phyloP scores from a whole-genome alignment of 306 rosid species.

The Lithocarpus polystachyus region DNA sequence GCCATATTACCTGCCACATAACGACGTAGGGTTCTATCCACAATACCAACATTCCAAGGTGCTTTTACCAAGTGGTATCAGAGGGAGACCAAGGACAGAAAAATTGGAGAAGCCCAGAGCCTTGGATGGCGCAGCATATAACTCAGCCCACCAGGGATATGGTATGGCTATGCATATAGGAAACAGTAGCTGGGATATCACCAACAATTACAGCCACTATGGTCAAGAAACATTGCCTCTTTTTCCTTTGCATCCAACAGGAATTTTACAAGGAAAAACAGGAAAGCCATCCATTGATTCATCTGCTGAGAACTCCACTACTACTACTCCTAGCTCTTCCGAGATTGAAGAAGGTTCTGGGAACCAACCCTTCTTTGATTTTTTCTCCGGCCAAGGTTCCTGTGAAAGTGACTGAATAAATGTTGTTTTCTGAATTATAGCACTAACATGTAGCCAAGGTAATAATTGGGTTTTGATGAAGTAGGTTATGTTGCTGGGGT shows the following conservation, averaged over 20 bases:
- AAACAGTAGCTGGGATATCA: not conserved
- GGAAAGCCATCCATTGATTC: conserved; percentile 20
- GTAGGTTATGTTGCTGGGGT: not conserved
- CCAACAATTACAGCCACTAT: conserved; percentile 1
- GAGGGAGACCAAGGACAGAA: conserved; percentile 28
- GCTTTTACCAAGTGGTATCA: conserved; percentile 31
- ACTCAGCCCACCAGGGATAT: conserved; percentile 23
- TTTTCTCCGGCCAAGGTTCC: conserved; percentile 15
- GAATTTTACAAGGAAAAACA: conserved; percentile 42
- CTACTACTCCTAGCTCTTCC: conserved; percentile 19
- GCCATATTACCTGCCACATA: conserved; percentile 50
- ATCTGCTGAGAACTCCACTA: conserved; percentile 26
- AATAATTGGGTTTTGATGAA: not conserved
- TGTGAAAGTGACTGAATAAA: not conserved
- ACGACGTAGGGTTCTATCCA: conserved; percentile 35
- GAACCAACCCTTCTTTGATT: conserved; percentile 24
- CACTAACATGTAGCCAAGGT: not conserved
- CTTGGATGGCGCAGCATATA: conserved; percentile 5
- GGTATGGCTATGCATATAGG: not conserved
- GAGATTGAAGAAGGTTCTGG: conserved; percentile 8
- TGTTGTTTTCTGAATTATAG: not conserved
- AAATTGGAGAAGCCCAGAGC: conserved; percentile 24
- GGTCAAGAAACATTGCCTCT: conserved; percentile 61
- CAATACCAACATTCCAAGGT: conserved; percentile 31
- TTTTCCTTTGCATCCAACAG: conserved; percentile 82